phyloP scores from a whole-genome alignment of 2,329 filamentous ascomycete species.

The Diaporthe velutina region DNA sequence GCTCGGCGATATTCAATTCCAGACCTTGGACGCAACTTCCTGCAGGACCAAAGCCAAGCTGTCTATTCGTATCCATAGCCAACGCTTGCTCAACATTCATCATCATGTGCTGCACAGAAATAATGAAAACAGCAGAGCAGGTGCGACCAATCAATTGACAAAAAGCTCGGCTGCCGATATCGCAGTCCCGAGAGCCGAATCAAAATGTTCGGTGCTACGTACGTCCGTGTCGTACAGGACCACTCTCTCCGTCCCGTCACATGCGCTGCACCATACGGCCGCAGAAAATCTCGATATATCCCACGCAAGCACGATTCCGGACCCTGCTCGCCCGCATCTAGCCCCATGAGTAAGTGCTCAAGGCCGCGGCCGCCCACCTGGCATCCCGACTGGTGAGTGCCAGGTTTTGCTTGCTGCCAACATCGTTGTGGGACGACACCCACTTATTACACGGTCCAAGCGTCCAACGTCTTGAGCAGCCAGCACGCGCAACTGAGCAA shows the following conservation, averaged over 20 bases:
- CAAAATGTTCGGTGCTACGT: neutral
- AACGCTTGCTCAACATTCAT: neutral
- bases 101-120: neutral
- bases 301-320: neutral
- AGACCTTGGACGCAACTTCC: neutral
- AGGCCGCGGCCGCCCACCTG: neutral
- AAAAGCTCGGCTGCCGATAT: slow-evolving; percentile 2
- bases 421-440: slow-evolving; percentile 20
- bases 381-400: neutral
- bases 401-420: neutral
- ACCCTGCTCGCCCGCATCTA: neutral
- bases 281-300: slow-evolving; percentile 12
- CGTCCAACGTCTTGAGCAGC: neutral
- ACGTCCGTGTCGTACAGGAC: neutral
- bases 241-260: slow-evolving; percentile 12
- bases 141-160: neutral
- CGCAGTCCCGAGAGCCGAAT: slow-evolving; percentile 14
- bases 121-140: neutral
- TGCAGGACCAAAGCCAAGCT: slow-evolving; percentile 13
- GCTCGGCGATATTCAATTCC: neutral
- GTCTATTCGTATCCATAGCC: neutral
- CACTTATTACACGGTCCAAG: neutral
- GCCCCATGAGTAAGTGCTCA: neutral
- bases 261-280: slow-evolving; percentile 1
- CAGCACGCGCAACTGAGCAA: slow-evolving; percentile 29